Evolutionary conservation across 306 rosid genomes (phyloP), one percentile per base, ranked within the genome.

Genomic region (Heteromeles arbutifolia): DNA sequence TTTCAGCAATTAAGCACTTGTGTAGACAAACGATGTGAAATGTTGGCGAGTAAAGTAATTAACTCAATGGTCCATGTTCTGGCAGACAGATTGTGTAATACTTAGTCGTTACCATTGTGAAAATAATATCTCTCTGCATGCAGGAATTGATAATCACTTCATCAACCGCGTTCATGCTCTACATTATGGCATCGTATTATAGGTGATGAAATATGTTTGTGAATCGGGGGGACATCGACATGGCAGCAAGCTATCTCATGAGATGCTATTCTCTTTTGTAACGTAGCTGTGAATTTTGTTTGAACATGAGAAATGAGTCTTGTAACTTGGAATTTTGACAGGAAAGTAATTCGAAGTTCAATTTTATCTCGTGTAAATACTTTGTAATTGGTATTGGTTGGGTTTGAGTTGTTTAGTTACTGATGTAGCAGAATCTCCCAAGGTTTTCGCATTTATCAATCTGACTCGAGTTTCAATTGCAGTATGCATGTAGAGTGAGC

Each of bases 111-210:
- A 15, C 54, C 21, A 0, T 18, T 32, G 11, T 54, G 72, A 67
- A 45, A 71, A 72, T 69, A 71, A 72, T 69, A 58, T 28, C 50
- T 50, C 41, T 26, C 18, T 74, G 70, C 66, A 25, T 81, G 82
- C 93, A 95, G 99, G 99, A 95, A 78, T 78, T 90, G 84, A 43
- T 95, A 70, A 84, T 95, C 86, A 95, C 99, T 15, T 65, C 90
- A 62, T 63, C 91, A 57, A 79, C 97, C 8, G 90, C 97, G 61
- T 25, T 84, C 66, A 85, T 90, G 89, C 93, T 92, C 54, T 84
- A 78, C 79, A 68, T 89, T 44, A 76, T 95, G 92, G 93, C 96
- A 50, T 89, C 97, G 10, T 95, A 71, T 80, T 95, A 92, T 78
- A 84, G 99, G 82, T 92, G 87, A 87, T 78, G 81, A 74, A 37